Evolutionary conservation across 306 rosid species (phyloP), one percentile per base, ranked within the genome.

Genomic region (Sesbania bispinosa): DNA sequence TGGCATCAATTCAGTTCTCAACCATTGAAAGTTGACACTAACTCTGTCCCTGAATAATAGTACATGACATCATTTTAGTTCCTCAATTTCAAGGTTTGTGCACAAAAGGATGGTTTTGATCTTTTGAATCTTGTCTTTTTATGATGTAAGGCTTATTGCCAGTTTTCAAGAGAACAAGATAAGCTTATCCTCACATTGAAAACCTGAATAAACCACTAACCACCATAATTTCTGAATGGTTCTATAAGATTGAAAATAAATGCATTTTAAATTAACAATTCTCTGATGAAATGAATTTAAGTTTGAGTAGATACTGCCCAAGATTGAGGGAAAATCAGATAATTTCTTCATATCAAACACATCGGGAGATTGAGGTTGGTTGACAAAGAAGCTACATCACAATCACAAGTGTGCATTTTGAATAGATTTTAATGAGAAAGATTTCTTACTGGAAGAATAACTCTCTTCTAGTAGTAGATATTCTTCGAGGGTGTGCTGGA

Each of bases 381-480:
- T 64, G 67, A 50, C 33, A 13, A 52, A 13, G 51, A 20, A 68
- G 26, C 68, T 63, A 75, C 66, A 51, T 59, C 65, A 57, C 41
- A 66, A 51, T 59, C 65, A 57, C 41, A 66, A 50, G 10, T 3
- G 29, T 42, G 63, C 5, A 52, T 55, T 61, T 32, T 62, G 51
- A 38, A 51, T 27, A 80, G 15, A 41, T 41, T 14, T 36, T 59
- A 45, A 62, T 15, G 57, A 66, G 73, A 71, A 78, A 65, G 74
- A 48, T 62, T 64, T 69, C 36, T 80, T 92, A 89, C 98, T 77
- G 79, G 83, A 71, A 92, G 79, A 85, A 92, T 66, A 84, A 75
- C 70, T 86, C 96, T 66, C 82, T 66, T 78, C 83, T 73, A 0
- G 72, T 73, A 0, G 72, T 3, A 20, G 79, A 53, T 43, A 53